Percentiles rank a stretch among this genome's conserved stretches.
These are phyloP conservation scores for Tubosaeta sp. DNA, from an alignment of 768 basidiomycete species.

Conservation along the genomic window DNA sequence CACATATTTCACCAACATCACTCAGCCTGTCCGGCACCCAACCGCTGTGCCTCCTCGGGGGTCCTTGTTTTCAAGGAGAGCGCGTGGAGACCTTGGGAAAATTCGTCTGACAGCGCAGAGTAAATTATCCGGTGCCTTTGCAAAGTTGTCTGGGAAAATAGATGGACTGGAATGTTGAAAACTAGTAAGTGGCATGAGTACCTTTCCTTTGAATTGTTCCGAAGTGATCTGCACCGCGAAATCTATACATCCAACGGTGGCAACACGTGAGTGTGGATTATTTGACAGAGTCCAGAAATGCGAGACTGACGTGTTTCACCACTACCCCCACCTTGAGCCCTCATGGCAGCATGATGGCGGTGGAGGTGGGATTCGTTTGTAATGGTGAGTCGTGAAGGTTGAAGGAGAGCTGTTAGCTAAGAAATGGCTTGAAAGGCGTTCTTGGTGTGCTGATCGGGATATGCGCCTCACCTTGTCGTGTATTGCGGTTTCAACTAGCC, in stretches of 20 bases:
- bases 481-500: conserved; percentile 59
- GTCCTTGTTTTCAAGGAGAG: conserved; percentile 75
- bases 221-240: conserved; percentile 75
- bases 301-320: conserved; percentile 76
- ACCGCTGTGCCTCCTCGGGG: conserved; percentile 41
- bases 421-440: conserved; percentile 18
- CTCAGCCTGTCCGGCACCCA: conserved; percentile 16
- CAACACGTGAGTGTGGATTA: conserved; percentile 22
- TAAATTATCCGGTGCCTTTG: conserved; percentile 82
- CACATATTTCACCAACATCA: conserved; percentile 23
- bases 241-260: conserved; percentile 42
- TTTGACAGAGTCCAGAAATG: conserved; percentile 11
- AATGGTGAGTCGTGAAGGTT: conserved; percentile 61
- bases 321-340: conserved; percentile 56
- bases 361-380: conserved; percentile 84
- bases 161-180: conserved; percentile 10
- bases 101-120: conserved; percentile 64
- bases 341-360: conserved; percentile 81
- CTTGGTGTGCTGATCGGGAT: conserved; percentile 21
- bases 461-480: conserved; percentile 46
- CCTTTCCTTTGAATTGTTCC: conserved; percentile 70
- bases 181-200: conserved; percentile 27
- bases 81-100: conserved; percentile 69
- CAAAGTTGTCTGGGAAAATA: conserved; percentile 53
- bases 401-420: conserved; percentile 60